Evolutionary conservation across 345 rosid species (phyloP).

Genomic region (Xanthoceras sorbifolium): DNA sequence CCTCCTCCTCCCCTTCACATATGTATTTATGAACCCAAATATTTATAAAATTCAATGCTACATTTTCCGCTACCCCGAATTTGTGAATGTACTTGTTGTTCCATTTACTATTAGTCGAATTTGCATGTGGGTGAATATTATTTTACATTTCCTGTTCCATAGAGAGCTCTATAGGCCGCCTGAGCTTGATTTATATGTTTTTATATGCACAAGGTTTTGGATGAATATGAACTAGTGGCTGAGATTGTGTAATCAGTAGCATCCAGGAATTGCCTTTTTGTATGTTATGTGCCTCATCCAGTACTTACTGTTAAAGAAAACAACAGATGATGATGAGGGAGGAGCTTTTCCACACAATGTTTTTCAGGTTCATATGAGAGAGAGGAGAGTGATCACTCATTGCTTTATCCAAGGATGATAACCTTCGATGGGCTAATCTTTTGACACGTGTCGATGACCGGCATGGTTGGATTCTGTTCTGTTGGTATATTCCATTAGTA

Average conservation of each 20-base stretch:
- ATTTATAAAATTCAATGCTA: conserved; percentile 9
- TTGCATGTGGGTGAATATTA: background rate
- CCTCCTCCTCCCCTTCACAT: conserved; percentile 1
- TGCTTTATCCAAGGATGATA: conserved; percentile 71
- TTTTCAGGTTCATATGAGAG: conserved; percentile 10
- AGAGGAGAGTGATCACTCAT: conserved; percentile 52
- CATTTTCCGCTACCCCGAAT: background rate
- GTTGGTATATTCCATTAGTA: conserved; percentile 47
- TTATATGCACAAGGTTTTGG: background rate
- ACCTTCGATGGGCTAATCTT: conserved; percentile 47
- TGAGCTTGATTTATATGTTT: background rate
- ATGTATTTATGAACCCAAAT: conserved; percentile 22
- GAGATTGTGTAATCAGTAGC: conserved; percentile 1
- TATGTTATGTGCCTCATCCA: background rate
- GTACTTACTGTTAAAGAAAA: background rate
- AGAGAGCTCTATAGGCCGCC: too few species aligned
- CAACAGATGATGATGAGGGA: conserved; percentile 15
- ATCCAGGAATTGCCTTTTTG: conserved; percentile 14
- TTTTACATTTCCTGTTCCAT: background rate
- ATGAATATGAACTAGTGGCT: conserved; percentile 11
- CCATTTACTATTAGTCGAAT: background rate
- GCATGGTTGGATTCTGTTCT: conserved; percentile 29
- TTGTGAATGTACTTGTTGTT: background rate
- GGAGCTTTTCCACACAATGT: conserved; percentile 30
- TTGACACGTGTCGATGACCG: conserved; percentile 46